Evolutionary conservation across 2,329 filamentous ascomycete genomes (phyloP), one percentile per base, ranked within the genome.

Genomic region (Canariomyces notabilis): DNA sequence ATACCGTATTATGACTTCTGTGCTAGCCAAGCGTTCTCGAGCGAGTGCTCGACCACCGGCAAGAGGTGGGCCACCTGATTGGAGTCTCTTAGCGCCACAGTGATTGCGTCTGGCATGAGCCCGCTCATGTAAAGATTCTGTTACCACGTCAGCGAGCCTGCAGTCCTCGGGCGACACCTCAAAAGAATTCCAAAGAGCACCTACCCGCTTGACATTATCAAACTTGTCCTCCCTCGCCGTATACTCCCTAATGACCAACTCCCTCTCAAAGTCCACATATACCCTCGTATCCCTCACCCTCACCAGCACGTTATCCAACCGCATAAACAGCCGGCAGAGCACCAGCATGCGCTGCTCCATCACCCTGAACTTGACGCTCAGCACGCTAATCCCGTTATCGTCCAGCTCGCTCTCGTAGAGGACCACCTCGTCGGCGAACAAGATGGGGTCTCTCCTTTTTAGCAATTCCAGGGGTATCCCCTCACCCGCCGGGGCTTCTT

Each of bases 381-480:
- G 75, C 63, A 96, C 77, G 22, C 89, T 88, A 57, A 97, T 93
- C 51, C 93, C 93, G 62, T 98, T 98, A 67, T 98, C 93, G 50
- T 95, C 93, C 37, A 98, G 79, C 72, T 98, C 93, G 69, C 94
- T 94, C 71, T 98, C 93, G 65, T 95, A 98, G 38, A 98, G 76
- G 58, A 96, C 82, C 32, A 98, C 89, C 59, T 97, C 89, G 69
- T 97, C 91, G 64, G 94, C 95, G 75, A 97, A 96, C 5, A 95
- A 71, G 55, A 98, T 98, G 0, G 93, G 93, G 64, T 98, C 93
- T 12, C 88, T 86, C 23, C 87, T 80, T 64, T 85, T 89, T 41
- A 98, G 77, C 34, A 97, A 77, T 58, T 91, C 88, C 46, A 95
- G 76, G 4, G 93, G 90, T 52, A 98, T 93, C 45, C 37, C 39